These are phyloP conservation scores for Fusarium anguioides DNA, from an alignment of 2,329 filamentous ascomycete species.

Conservation along the genomic window DNA sequence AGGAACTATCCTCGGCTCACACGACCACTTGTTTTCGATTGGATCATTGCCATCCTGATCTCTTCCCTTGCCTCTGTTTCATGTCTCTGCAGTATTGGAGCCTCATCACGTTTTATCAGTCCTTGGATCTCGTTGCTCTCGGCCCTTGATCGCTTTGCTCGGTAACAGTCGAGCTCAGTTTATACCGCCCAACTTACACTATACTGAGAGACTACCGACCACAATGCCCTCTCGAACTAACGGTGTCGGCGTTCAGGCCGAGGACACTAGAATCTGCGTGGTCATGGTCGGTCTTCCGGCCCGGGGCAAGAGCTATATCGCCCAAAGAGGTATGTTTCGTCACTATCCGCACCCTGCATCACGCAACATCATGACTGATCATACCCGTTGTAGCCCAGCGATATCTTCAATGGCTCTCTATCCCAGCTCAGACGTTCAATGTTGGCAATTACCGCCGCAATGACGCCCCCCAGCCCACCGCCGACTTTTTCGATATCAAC, in stretches of 20 bases:
- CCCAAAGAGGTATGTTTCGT: constrained; percentile 82
- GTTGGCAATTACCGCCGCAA: constrained; percentile 94
- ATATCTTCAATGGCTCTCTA: constrained; percentile 96
- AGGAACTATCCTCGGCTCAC: constrained; percentile 32
- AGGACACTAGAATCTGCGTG: constrained; percentile 96
- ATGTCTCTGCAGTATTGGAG: constrained; percentile 47
- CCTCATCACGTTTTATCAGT: constrained; percentile 25
- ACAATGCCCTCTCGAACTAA: constrained; percentile 65
- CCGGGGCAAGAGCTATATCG: constrained; percentile 96
- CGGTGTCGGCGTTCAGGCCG: constrained; percentile 83
- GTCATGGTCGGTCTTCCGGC: constrained; percentile 98
- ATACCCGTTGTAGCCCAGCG: constrained; percentile 73
- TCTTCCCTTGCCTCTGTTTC: constrained; percentile 18
- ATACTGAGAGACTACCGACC: neutral
- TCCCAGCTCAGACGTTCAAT: constrained; percentile 95
- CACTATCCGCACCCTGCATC: neutral
- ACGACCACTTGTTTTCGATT: constrained; percentile 2
- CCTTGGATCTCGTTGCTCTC: constrained; percentile 15
- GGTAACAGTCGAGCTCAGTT: constrained; percentile 26
- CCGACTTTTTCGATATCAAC: constrained; percentile 93
- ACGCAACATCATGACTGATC: constrained; percentile 18
- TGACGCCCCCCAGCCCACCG: constrained; percentile 88
- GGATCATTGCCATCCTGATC: neutral
- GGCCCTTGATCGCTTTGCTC: constrained; percentile 24
- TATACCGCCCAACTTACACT: constrained; percentile 1